These are phyloP conservation scores for Aspergillus nidulans DNA, from an alignment of 495 filamentous ascomycete genomes.

Conservation along the genomic window DNA sequence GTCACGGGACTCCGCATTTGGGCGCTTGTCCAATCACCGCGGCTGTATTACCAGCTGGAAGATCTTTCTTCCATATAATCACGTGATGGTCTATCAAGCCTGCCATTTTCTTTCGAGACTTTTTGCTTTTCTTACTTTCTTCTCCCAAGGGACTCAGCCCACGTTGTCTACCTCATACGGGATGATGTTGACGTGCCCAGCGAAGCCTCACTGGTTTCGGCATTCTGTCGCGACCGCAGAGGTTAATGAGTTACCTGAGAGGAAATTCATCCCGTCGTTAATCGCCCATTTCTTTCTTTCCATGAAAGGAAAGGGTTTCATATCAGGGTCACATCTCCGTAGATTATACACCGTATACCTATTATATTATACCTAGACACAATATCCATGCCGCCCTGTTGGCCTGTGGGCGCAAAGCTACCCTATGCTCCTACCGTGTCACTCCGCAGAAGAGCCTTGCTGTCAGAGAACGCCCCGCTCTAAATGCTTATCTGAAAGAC, in stretches of 20 bases:
- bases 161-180: constrained; percentile 37
- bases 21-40: constrained; percentile 33
- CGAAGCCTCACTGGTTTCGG: constrained; percentile 42
- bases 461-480: too few species aligned
- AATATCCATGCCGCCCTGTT: neutral
- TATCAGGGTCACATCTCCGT: constrained; percentile 48
- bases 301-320: constrained; percentile 49
- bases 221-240: constrained; percentile 47
- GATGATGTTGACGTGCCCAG: constrained; percentile 43
- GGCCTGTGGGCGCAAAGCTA: too few species aligned
- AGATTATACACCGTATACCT: too few species aligned
- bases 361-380: neutral
- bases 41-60: constrained; percentile 34
- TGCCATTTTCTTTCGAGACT: neutral
- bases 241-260: constrained; percentile 40
- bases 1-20: constrained; percentile 28
- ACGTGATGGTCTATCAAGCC: constrained; percentile 11
- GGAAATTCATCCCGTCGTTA: constrained; percentile 49
- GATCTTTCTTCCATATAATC: constrained; percentile 30
- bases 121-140: constrained; percentile 23
- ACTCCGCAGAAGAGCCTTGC: too few species aligned
- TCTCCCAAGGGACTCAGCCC: constrained; percentile 45
- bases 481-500: too few species aligned
- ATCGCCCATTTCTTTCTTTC: constrained; percentile 52
- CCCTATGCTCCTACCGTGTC: too few species aligned